Base-by-base conservation (phyloP, 2,329 filamentous ascomycete species). In the Clarireedia homoeocarpa region DNA sequence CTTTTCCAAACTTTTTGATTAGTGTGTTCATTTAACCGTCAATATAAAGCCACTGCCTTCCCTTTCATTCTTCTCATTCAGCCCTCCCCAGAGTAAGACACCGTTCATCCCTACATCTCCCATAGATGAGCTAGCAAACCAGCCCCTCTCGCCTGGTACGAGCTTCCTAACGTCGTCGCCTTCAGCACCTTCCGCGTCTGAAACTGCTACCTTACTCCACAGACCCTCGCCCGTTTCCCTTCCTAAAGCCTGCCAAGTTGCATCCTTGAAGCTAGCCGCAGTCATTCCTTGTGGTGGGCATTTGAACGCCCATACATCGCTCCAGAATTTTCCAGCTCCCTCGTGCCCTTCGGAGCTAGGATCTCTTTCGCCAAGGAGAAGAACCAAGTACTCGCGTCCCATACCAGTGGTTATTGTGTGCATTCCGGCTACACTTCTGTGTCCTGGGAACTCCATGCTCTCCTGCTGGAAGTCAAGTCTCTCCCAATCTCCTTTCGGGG, bases 31-130 rank as follows among this genome's bases (percentile, higher is more conserved):
- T 56, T 72, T 75, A 57, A 85, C 70, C 58, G 79, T 75, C 63
- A 87, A 71, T 48, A 86, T 80, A 83, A 83, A 87, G 2, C 80
- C 83, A 67, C 86, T 83, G 39, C 77, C 80, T 46, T 83, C 66
- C 47, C 79, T 71, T 63, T 71, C 69, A 59, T 80, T 79, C 17
- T 72, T 71, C 40, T 75, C 76, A 46, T 74, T 73, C 55, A 84
- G 52, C 0, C 84, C 84, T 38, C 84, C 84, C 72, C 81, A 83
- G 10, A 87, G 62, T 27, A 86, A 67, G 12, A 87, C 72, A 3
- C 75, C 80, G 39, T 75, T 78, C 66, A 81, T 79, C 67, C 84
- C 82, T 38, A 84, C 67, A 58, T 85, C 80, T 0, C 76, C 76
- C 70, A 84, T 74, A 14, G 75, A 71, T 23, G 79, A 77, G 53